A percentile compares a stretch with the other conserved stretches of the same genome.
These are phyloP conservation scores for Sphaerulina vaccinii DNA, from an alignment of 2,329 filamentous ascomycete genomes.

Conservation along the genomic window DNA sequence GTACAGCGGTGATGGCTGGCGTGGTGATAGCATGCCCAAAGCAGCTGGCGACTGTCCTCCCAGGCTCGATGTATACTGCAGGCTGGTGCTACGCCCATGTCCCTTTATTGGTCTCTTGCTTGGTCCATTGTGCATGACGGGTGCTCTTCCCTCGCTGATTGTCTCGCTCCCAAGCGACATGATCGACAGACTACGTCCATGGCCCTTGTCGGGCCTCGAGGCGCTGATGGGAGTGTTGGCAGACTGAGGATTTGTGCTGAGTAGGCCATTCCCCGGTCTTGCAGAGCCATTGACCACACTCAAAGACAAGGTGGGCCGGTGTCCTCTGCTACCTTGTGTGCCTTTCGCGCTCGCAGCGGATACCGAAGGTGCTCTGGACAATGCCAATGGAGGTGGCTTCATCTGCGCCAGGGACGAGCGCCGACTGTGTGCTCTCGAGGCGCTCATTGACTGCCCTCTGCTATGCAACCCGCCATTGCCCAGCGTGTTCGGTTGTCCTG, in stretches of 20 bases:
- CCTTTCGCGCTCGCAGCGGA: constrained; percentile 21
- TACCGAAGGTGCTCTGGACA: constrained; percentile 25
- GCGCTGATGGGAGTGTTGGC: constrained; percentile 39
- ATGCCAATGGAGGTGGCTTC: constrained; percentile 11
- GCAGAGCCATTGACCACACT: constrained; percentile 40
- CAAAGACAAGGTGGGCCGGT: constrained; percentile 67
- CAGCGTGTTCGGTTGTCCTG: constrained; percentile 32
- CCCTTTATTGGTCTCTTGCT: constrained; percentile 55
- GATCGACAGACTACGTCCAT: constrained; percentile 51
- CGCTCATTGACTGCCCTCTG: constrained; percentile 18
- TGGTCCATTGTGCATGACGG: constrained; percentile 10
- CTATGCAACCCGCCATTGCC: constrained; percentile 21
- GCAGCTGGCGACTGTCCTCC: constrained; percentile 18
- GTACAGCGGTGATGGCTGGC: constrained; percentile 45
- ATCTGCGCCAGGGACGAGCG: constrained; percentile 27
- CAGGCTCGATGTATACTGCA: constrained; percentile 65
- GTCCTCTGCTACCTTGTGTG: constrained; percentile 45
- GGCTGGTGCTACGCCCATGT: constrained; percentile 75
- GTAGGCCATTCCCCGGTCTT: constrained; percentile 24
- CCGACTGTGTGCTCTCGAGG: constrained; percentile 25
- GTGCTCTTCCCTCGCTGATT: constrained; percentile 28
- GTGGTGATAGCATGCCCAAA: constrained; percentile 19
- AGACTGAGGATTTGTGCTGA: constrained; percentile 25
- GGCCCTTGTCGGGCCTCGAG: constrained; percentile 49
- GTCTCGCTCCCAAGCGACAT: constrained; percentile 49